Evolutionary conservation across 768 basidiomycete species (phyloP).

Genomic region (Boletus barrowsii): DNA sequence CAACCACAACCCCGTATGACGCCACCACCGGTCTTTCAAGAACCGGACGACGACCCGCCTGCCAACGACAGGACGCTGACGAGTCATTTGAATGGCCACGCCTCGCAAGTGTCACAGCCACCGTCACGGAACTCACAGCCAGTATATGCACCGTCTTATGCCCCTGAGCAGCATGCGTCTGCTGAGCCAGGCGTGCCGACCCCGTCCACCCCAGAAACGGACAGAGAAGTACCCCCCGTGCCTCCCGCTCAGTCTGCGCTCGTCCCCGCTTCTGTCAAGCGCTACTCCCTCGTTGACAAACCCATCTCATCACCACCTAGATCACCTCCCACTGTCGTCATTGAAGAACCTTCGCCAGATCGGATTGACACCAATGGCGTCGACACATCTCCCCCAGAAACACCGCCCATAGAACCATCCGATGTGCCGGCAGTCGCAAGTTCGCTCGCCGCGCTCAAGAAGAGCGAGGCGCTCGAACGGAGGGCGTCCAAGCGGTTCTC

Average conservation of each 20-base stretch:
- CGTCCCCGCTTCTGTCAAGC: conserved; percentile 68
- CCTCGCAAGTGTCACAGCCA: conserved; percentile 12
- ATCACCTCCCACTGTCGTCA: conserved; percentile 49
- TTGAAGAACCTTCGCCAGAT: conserved; percentile 28
- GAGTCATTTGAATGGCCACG: conserved; percentile 10
- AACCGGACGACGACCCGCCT: conserved; percentile 32
- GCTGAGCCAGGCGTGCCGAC: conserved; percentile 8
- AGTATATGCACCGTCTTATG: background rate
- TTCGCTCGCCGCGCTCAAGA: conserved; percentile 85
- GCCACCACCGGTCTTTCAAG: conserved; percentile 29
- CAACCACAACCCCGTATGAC: conserved; percentile 30
- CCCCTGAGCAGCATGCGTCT: conserved; percentile 7
- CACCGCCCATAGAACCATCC: conserved; percentile 37
- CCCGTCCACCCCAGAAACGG: conserved; percentile 15
- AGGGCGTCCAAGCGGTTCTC: conserved; percentile 96
- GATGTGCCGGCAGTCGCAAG: conserved; percentile 66
- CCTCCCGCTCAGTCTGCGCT: conserved; percentile 19
- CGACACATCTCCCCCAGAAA: conserved; percentile 32
- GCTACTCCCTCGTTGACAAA: conserved; percentile 76
- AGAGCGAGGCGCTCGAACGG: conserved; percentile 81
- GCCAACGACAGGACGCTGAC: conserved; percentile 4
- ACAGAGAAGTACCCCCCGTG: conserved; percentile 28
- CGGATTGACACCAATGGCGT: conserved; percentile 28
- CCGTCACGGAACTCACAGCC: conserved; percentile 15
- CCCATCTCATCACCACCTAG: conserved; percentile 46